Conservation (phyloP, 805 yeast genomes). For the Yamadazyma tumulicola region DNA sequence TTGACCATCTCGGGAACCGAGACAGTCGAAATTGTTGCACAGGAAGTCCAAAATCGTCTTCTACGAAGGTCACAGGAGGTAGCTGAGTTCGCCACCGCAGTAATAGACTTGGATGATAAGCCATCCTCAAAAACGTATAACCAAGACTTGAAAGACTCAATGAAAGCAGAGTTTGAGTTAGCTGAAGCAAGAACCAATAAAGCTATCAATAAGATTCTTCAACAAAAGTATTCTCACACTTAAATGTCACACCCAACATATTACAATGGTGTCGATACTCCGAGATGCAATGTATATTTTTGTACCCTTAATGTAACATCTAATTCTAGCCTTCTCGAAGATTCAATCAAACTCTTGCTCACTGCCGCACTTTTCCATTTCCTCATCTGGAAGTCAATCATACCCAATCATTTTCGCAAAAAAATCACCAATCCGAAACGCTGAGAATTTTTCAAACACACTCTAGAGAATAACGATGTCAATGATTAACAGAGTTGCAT, state of each 20-base stretch:
- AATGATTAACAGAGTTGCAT: constrained; percentile 42
- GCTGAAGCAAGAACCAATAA: constrained; percentile 27
- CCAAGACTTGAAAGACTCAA: constrained; percentile 29
- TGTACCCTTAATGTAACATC: no score
- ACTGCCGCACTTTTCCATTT: no score
- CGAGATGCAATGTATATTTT: no score
- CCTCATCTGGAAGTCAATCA: constrained; percentile 28
- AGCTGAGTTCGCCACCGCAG: constrained; percentile 6
- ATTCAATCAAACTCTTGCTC: no score
- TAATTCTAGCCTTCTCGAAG: no score
- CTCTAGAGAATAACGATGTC: constrained; percentile 23
- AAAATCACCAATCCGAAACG: constrained; percentile 19
- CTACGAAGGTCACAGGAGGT: constrained; percentile 14
- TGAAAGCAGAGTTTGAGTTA: constrained; percentile 19
- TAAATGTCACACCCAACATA: no score
- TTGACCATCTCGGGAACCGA: constrained; percentile 14
- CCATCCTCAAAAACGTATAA: constrained; percentile 13
- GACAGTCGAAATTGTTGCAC: constrained; percentile 26
- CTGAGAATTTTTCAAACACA: constrained; percentile 15
- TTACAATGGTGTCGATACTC: neutral
- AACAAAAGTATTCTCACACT: no score
- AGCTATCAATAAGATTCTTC: constrained; percentile 24
- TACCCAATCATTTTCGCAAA: constrained; percentile 29
- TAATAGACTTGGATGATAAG: neutral
- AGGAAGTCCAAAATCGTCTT: constrained; percentile 20